phyloP scores from a whole-genome alignment of 139 green algal genomes.

The Mychonastes homosphaera region DNA sequence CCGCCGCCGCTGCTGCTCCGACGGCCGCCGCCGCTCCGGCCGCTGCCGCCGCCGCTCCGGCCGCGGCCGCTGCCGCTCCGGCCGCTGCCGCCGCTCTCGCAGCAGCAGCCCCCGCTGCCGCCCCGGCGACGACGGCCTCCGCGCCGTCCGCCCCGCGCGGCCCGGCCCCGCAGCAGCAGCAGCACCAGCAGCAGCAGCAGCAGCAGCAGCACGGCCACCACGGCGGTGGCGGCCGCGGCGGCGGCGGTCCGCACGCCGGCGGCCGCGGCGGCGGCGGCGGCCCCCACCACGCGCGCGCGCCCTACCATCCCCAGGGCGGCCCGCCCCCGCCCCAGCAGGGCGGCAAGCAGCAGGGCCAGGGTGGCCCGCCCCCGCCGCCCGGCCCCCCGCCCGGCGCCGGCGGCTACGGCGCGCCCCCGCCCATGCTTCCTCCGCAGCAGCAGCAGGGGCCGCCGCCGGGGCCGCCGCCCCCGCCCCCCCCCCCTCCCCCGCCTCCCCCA shows the following conservation, averaged over 20 bases:
- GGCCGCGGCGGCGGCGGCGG: no score
- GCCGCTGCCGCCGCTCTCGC: background rate
- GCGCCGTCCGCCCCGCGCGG: no score
- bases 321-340: no score
- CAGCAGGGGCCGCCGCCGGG: background rate
- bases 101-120: background rate
- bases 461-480: background rate
- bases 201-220: background rate
- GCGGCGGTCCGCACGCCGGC: no score
- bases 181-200: conserved; percentile 12
- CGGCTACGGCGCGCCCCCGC: no score
- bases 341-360: background rate
- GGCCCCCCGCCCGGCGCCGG: background rate
- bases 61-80: no score
- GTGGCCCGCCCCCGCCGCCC: background rate
- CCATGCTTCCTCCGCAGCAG: conserved; percentile 2
- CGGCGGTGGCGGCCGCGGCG: no score
- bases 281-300: no score
- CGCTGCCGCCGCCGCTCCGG: background rate
- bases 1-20: no score
- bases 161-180: background rate
- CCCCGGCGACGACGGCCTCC: no score
- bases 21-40: background rate
- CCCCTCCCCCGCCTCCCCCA: background rate
- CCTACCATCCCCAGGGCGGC: no score